Evolutionary conservation across 2,329 filamentous ascomycete genomes (phyloP).

Genomic region (Diplodia corticola): DNA sequence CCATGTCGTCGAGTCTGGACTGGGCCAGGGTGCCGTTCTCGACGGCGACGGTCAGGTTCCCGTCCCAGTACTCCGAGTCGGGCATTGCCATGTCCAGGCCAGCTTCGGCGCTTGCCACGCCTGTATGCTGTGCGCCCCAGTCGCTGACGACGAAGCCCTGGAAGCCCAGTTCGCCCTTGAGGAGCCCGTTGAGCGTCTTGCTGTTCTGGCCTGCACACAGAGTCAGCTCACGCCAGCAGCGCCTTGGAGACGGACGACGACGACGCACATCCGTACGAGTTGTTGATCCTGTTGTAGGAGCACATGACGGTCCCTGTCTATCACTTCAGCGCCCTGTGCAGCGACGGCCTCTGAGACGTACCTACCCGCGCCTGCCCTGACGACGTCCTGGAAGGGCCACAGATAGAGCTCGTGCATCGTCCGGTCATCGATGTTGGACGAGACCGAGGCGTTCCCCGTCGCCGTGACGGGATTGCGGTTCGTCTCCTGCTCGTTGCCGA

Average conservation of each 20-base stretch:
- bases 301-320: constrained; percentile 60
- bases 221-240: background rate
- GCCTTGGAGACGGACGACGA: background rate
- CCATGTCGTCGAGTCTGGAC: constrained; percentile 46
- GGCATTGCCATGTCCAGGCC: constrained; percentile 63
- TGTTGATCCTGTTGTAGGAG: constrained; percentile 47
- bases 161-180: constrained; percentile 80
- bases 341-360: no score
- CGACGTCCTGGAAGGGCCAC: constrained; percentile 65
- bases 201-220: constrained; percentile 59
- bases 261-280: constrained; percentile 50
- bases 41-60: constrained; percentile 55
- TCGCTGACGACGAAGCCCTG: constrained; percentile 72
- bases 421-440: constrained; percentile 64
- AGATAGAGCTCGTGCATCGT: constrained; percentile 66
- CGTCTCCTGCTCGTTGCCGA: constrained; percentile 63
- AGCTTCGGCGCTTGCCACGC: constrained; percentile 46
- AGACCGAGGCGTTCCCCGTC: constrained; percentile 44
- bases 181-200: constrained; percentile 69
- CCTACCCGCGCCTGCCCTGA: constrained; percentile 53
- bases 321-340: background rate
- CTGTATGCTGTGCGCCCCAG: constrained; percentile 64
- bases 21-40: constrained; percentile 47
- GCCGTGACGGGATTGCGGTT: constrained; percentile 39
- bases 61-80: constrained; percentile 55